Base-by-base conservation (phyloP, 2,329 filamentous ascomycete species). In the Trichophyton mentagrophytes region DNA sequence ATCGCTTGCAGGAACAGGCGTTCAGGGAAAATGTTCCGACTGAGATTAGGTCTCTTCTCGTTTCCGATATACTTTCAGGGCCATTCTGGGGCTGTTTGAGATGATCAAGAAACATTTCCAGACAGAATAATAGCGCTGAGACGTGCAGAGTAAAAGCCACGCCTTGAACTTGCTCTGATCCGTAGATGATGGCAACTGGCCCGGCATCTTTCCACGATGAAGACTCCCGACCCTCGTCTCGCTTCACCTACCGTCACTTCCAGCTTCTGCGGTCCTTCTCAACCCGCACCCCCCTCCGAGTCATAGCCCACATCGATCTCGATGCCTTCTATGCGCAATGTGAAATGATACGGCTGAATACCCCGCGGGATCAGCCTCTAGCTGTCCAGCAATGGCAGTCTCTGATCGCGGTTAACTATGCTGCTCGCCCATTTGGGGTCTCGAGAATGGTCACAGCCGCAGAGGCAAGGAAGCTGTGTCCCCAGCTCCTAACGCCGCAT, bases 301-400 rank as follows among this genome's bases (percentile, higher is more conserved):
- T 95, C 30, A 84, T 96, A 66, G 89, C 90, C 5, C 91, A 96
- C 72, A 85, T 97, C 64, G 93, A 99, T 69, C 85, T 99, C 62
- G 93, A 99, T 81, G 92, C 92, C 44, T 99, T 99, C 75, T 99
- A 99, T 72, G 88, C 88, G 2, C 93, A 99, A 77, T 96, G 90
- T 71, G 93, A 99, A 75, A 95, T 91, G 82, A 85, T 96, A 8
- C 85, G 93, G 6, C 80, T 97, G 51, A 85, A 85, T 11, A 77
- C 88, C 9, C 78, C 86, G 13, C 85, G 89, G 63, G 83, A 90
- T 61, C 82, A 85, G 65, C 93, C 93, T 8, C 81, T 99, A 25
- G 93, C 90, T 0, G 93, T 99, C 20, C 91, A 95, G 70, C 92
- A 97, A 79, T 97, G 89, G 88, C 88, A 95, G 73, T 90, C 88